Evolutionary conservation across 495 filamentous ascomycete genomes (phyloP).

Genomic region (Hypoxylon perforatum): DNA sequence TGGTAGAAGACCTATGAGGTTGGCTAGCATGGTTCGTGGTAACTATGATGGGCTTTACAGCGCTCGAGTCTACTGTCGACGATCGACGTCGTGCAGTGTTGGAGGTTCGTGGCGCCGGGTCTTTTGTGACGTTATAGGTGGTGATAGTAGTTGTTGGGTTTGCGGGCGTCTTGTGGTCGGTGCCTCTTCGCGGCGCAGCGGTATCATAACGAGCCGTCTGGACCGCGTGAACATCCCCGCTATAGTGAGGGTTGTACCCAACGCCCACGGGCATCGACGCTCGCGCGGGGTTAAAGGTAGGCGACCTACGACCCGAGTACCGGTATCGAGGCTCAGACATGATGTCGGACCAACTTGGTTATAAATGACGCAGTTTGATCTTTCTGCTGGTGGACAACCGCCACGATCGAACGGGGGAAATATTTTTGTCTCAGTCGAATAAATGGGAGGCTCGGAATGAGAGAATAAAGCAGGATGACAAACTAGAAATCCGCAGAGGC

Average conservation of each 20-base stretch:
- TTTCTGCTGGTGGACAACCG: constrained; percentile 6
- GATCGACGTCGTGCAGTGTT: constrained; percentile 54
- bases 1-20: constrained; percentile 40
- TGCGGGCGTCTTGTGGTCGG: constrained; percentile 40
- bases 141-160: constrained; percentile 52
- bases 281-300: constrained; percentile 58
- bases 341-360: constrained; percentile 33
- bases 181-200: constrained; percentile 40
- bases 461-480: constrained; percentile 17
- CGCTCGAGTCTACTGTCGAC: constrained; percentile 49
- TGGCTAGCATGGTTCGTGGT: constrained; percentile 52
- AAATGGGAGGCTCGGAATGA: constrained; percentile 16
- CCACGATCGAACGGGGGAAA: constrained; percentile 16
- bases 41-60: constrained; percentile 59
- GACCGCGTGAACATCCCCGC: constrained; percentile 54
- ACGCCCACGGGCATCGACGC: constrained; percentile 56
- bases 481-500: not conserved
- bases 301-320: constrained; percentile 53
- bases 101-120: constrained; percentile 53
- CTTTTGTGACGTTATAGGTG: constrained; percentile 61
- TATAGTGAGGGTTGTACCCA: constrained; percentile 55
- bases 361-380: constrained; percentile 24
- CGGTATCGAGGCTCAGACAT: constrained; percentile 59
- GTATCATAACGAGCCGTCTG: constrained; percentile 52
- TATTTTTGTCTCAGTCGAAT: constrained; percentile 23